Percentiles rank a stretch among this genome's conserved stretches.
Evolutionary conservation across 1,284 basidiomycete species (phyloP).

Genomic region (Pseudozyma flocculosa): DNA sequence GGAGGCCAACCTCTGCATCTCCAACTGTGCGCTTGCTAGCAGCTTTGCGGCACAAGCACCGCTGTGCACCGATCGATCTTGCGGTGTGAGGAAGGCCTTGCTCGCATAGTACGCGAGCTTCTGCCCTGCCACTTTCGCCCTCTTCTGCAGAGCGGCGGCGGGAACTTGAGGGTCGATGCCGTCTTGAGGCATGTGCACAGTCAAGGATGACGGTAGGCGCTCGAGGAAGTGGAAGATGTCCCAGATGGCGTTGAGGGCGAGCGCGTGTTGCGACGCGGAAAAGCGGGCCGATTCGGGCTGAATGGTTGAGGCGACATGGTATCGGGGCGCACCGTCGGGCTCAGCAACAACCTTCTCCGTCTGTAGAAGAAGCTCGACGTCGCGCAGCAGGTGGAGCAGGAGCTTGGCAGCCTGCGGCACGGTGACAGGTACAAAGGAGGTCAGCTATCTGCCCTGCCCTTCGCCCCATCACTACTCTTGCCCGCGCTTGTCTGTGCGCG

Average conservation of each 20-base stretch:
- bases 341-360: slow-evolving; percentile 10
- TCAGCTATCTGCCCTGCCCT: no score
- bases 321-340: slow-evolving; percentile 6
- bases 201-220: no score
- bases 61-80: no score
- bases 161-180: no score
- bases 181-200: no score
- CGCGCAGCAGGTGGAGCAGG: not conserved
- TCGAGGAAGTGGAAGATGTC: slow-evolving; percentile 21
- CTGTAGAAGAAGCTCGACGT: slow-evolving; percentile 1
- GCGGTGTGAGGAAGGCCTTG: not conserved
- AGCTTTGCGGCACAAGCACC: no score
- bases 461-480: no score
- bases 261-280: slow-evolving; percentile 12
- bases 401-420: not conserved
- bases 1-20: not conserved
- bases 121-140: not conserved
- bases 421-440: no score
- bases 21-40: not conserved
- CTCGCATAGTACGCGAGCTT: not conserved
- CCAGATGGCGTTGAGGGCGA: slow-evolving; percentile 15
- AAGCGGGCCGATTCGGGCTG: slow-evolving; percentile 5
- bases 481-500: no score
- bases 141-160: not conserved
- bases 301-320: slow-evolving; percentile 6